These are phyloP conservation scores for Russula olivacea DNA, from an alignment of 768 basidiomycete genomes.

Conservation along the genomic window DNA sequence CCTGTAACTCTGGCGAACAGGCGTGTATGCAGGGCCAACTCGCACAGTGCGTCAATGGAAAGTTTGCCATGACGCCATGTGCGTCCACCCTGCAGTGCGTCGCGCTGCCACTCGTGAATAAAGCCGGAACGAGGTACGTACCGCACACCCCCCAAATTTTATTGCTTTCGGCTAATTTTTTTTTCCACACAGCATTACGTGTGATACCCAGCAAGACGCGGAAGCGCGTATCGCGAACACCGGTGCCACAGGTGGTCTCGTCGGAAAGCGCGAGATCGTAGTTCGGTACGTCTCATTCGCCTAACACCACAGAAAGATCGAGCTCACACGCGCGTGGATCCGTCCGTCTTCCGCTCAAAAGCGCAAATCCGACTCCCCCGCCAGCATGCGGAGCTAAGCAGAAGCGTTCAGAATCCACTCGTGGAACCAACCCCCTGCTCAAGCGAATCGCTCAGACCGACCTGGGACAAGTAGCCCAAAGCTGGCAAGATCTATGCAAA, in stretches of 20 bases:
- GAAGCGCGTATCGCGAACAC: slow-evolving; percentile 26
- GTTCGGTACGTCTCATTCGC: background rate
- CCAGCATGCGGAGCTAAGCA: slow-evolving; percentile 16
- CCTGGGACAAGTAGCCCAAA: slow-evolving; percentile 35
- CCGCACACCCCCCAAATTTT: background rate
- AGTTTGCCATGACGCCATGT: slow-evolving; percentile 25
- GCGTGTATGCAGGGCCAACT: slow-evolving; percentile 21
- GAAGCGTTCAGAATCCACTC: slow-evolving; percentile 20
- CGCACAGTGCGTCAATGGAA: slow-evolving; percentile 26
- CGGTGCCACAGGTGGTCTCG: slow-evolving; percentile 29
- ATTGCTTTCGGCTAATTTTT: background rate
- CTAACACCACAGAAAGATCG: background rate
- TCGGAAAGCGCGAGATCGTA: slow-evolving; percentile 18
- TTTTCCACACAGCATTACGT: slow-evolving; percentile 30
- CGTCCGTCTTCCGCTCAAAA: too few species aligned
- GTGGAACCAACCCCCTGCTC: background rate
- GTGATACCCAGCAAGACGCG: slow-evolving; percentile 29
- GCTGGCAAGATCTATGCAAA: slow-evolving; percentile 43
- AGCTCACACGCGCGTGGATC: background rate
- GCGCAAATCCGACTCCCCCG: background rate
- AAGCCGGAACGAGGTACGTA: slow-evolving; percentile 30
- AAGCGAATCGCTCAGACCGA: slow-evolving; percentile 36
- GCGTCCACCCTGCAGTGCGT: slow-evolving; percentile 21
- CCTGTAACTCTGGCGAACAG: slow-evolving; percentile 33
- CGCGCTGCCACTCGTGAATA: slow-evolving; percentile 32